Percentiles rank a stretch among this genome's conserved stretches.
These are phyloP conservation scores for Cutaneotrichosporon cutaneum DNA, from an alignment of 1,284 basidiomycete species.

Conservation along the genomic window DNA sequence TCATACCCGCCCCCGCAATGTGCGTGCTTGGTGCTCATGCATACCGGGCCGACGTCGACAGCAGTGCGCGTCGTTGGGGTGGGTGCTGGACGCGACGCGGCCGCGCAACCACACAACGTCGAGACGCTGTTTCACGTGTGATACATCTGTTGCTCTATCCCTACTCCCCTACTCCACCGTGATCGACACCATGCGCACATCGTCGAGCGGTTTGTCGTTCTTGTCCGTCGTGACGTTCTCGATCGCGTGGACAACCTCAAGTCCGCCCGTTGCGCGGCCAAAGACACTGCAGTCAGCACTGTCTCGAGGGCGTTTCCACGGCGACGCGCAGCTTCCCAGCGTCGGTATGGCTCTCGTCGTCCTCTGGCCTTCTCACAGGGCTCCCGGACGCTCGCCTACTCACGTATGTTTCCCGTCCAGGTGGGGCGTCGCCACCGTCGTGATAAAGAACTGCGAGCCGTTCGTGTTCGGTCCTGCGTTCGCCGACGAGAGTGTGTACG, in stretches of 20 bases:
- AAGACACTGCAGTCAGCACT: conserved; percentile 54
- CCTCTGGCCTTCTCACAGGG: too few species aligned
- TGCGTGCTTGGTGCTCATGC: background rate
- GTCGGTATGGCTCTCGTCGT: too few species aligned
- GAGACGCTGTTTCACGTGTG: background rate
- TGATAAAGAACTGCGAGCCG: conserved; percentile 93
- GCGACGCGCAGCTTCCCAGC: background rate
- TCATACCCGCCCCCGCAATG: background rate
- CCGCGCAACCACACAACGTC: too few species aligned
- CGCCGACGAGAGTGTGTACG: conserved; percentile 99
- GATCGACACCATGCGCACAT: conserved; percentile 68
- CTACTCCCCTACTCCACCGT: conserved; percentile 20
- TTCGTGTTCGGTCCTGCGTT: conserved; percentile 85
- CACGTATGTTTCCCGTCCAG: conserved; percentile 63
- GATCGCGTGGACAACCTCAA: conserved; percentile 60
- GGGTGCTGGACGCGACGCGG: background rate
- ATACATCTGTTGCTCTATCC: background rate
- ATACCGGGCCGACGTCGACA: background rate
- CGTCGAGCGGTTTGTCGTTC: conserved; percentile 80
- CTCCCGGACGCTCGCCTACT: too few species aligned
- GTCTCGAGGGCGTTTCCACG: background rate
- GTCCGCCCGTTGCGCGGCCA: conserved; percentile 57
- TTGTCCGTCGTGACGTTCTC: conserved; percentile 68
- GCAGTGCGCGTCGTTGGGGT: too few species aligned
- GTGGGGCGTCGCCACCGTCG: conserved; percentile 93